Percentiles rank a stretch among this genome's conserved stretches.
Conservation (phyloP, 2,329 filamentous ascomycete species). For the Botrytis tulipae region DNA sequence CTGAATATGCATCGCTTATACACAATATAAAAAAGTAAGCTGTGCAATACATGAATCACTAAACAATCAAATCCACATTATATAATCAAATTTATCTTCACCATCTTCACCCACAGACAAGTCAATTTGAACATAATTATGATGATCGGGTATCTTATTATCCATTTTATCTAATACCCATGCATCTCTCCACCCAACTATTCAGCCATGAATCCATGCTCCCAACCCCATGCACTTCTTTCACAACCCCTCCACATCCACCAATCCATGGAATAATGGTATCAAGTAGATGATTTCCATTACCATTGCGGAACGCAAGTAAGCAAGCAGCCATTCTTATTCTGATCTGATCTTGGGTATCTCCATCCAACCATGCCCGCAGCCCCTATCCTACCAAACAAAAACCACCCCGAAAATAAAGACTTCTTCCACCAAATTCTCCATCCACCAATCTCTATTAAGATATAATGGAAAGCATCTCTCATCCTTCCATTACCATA, state of each 20-base stretch:
- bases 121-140: background rate
- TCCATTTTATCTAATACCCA: conserved; percentile 17
- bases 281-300: conserved; percentile 2
- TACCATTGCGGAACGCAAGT: background rate
- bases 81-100: background rate
- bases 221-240: background rate
- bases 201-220: background rate
- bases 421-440: background rate
- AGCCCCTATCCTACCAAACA: conserved; percentile 13
- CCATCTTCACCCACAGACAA: background rate
- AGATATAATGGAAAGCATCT: background rate
- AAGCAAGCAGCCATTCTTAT: conserved; percentile 15
- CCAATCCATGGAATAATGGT: background rate
- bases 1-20: background rate
- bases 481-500: conserved; percentile 4
- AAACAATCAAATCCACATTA: background rate
- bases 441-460: conserved; percentile 15
- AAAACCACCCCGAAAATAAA: conserved; percentile 18
- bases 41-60: background rate
- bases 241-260: background rate
- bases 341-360: conserved; percentile 22
- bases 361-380: conserved; percentile 20
- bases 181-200: conserved; percentile 5
- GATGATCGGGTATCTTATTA: conserved; percentile 19
- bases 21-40: background rate